Conservation (phyloP, 805 yeast genomes). For the Pichia deserticola region DNA sequence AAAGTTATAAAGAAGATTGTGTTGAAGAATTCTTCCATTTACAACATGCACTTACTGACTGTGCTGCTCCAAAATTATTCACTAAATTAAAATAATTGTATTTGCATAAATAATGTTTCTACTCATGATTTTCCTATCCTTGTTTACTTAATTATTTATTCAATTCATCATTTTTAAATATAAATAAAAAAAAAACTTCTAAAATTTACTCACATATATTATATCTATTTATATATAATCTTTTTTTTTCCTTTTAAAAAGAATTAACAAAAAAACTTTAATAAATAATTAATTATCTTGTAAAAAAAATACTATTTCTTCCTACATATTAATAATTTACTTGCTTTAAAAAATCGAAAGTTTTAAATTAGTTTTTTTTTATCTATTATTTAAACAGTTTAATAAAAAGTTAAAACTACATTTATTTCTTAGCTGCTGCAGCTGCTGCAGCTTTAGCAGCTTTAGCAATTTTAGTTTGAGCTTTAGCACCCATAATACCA, state of each 20-base stretch:
- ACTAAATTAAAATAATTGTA: constrained; percentile 63
- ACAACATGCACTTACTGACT: constrained; percentile 86
- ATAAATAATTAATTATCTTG: too few species aligned
- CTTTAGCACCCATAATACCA: constrained; percentile 95
- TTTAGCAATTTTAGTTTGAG: constrained; percentile 79
- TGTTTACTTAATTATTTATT: not conserved
- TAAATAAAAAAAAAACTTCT: too few species aligned
- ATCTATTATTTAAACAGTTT: not conserved
- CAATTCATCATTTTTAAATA: too few species aligned
- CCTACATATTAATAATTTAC: too few species aligned
- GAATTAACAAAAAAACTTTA: too few species aligned
- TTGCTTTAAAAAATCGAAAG: too few species aligned
- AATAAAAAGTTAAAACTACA: not conserved
- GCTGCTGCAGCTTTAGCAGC: constrained; percentile 65
- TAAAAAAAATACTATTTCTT: too few species aligned
- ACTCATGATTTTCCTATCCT: not conserved
- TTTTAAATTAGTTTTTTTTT: not conserved
- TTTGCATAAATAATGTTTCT: not conserved
- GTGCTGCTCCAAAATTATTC: constrained; percentile 87
- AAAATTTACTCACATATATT: too few species aligned
- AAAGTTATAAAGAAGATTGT: constrained; percentile 90
- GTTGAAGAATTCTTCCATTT: constrained; percentile 97
- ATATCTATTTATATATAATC: too few species aligned
- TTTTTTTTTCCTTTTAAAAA: too few species aligned
- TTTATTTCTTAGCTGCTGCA: constrained; percentile 34